phyloP scores from a whole-genome alignment of 306 rosid species.

The Glycine latifolia region DNA sequence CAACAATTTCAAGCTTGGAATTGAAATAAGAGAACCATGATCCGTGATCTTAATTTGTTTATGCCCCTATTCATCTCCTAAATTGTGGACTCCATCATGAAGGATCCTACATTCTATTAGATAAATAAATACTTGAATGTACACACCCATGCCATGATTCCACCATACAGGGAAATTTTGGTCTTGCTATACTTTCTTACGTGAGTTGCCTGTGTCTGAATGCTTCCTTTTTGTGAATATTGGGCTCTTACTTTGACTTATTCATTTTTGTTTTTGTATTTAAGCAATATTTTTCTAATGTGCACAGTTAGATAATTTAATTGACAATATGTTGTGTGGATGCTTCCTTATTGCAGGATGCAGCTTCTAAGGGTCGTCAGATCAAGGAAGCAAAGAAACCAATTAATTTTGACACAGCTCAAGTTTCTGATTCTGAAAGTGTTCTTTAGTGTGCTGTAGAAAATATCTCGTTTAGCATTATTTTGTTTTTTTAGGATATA shows the following conservation, averaged over 20 bases:
- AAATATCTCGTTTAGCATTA: no score
- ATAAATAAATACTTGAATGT: no score
- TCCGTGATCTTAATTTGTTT: neutral
- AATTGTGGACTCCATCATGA: neutral
- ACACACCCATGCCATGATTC: no score
- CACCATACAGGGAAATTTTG: no score
- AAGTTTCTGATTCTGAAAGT: neutral
- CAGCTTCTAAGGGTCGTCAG: neutral
- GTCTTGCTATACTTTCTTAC: no score
- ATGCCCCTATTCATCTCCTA: no score
- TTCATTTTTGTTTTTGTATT: neutral
- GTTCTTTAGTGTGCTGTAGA: neutral
- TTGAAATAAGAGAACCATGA: neutral
- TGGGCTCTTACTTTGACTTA: neutral
- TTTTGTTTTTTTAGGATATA: no score
- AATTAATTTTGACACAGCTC: neutral
- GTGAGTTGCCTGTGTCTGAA: no score
- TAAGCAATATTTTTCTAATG: neutral
- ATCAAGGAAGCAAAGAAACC: neutral
- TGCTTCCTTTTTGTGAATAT: no score
- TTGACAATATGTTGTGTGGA: conserved; percentile 9
- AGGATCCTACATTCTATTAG: neutral
- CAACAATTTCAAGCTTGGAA: no score
- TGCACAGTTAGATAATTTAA: neutral
- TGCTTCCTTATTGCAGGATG: neutral